phyloP scores from a whole-genome alignment of 2,329 filamentous ascomycete genomes.

The Phaeosphaeriaceae sp. region DNA sequence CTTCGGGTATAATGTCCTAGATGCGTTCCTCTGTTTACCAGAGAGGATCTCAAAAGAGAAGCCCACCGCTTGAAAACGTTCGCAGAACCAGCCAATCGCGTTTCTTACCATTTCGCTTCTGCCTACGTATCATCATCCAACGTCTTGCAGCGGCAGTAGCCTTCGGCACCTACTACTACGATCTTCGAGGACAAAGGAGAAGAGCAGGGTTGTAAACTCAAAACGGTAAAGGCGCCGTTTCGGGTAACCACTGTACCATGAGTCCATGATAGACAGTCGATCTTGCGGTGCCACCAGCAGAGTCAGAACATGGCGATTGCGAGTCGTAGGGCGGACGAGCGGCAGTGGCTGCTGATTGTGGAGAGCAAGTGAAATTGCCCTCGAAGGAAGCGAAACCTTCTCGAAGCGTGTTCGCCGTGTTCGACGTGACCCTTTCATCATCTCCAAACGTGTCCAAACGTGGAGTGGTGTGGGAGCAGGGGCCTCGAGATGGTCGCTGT shows the following conservation, averaged over 20 bases:
- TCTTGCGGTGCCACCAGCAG: conserved; percentile 3
- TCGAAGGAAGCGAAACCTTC: conserved; percentile 39
- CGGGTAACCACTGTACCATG: neutral
- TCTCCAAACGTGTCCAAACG: conserved; percentile 25
- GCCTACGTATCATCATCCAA: conserved; percentile 11
- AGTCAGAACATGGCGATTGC: conserved; percentile 3
- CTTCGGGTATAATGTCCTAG: neutral
- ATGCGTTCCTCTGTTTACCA: neutral
- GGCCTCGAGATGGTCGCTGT: conserved; percentile 39
- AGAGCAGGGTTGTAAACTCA: conserved; percentile 9
- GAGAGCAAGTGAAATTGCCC: conserved; percentile 13
- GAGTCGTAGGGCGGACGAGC: conserved; percentile 10
- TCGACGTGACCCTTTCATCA: conserved; percentile 21
- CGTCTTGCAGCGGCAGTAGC: conserved; percentile 31
- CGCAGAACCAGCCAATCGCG: conserved; percentile 8
- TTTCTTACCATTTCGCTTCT: conserved; percentile 10
- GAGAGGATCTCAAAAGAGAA: neutral
- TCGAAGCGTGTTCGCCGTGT: conserved; percentile 38
- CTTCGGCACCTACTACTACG: conserved; percentile 12
- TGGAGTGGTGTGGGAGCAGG: conserved; percentile 24
- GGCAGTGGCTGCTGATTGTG: conserved; percentile 7
- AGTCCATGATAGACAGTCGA: neutral
- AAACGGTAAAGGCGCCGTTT: conserved; percentile 1
- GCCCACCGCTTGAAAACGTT: conserved; percentile 3
- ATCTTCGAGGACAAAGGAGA: conserved; percentile 32